Percentiles rank a stretch among this genome's conserved stretches.
phyloP scores from a whole-genome alignment of 352 stramenopile species.

The Globisporangium recalcitrans region DNA sequence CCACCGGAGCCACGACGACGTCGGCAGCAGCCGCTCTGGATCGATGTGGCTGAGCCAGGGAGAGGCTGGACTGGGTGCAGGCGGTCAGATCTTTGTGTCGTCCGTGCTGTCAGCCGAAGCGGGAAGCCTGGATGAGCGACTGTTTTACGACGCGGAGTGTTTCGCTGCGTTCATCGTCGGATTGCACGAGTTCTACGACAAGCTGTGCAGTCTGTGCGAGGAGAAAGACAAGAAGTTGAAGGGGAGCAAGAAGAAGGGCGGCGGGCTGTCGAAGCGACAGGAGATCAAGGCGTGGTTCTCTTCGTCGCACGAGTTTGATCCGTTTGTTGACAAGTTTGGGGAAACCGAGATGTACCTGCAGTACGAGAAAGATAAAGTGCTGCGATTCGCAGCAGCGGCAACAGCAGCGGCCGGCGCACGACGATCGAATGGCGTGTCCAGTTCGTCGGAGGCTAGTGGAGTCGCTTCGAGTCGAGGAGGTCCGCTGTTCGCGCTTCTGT shows the following conservation, averaged over 20 bases:
- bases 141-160: slow-evolving; percentile 59
- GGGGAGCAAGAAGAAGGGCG: slow-evolving; percentile 38
- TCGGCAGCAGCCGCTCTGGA: slow-evolving; percentile 30
- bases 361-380: slow-evolving; percentile 33
- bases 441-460: slow-evolving; percentile 9
- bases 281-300: slow-evolving; percentile 86
- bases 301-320: slow-evolving; percentile 76
- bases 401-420: slow-evolving; percentile 3
- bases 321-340: slow-evolving; percentile 73
- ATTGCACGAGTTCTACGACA: slow-evolving; percentile 67
- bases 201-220: slow-evolving; percentile 40
- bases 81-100: slow-evolving; percentile 28
- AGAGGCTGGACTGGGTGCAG: slow-evolving; percentile 14
- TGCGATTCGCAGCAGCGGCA: slow-evolving; percentile 1
- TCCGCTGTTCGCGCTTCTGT: slow-evolving; percentile 28
- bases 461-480: slow-evolving; percentile 2
- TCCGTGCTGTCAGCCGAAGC: slow-evolving; percentile 11
- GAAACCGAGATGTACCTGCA: slow-evolving; percentile 39
- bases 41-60: slow-evolving; percentile 12
- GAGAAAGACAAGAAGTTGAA: slow-evolving; percentile 58
- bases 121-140: slow-evolving; percentile 37
- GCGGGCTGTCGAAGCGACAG: slow-evolving; percentile 64
- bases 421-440: slow-evolving; percentile 1
- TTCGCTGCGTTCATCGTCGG: slow-evolving; percentile 43
- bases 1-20: slow-evolving; percentile 39